A percentile compares a stretch with the other conserved stretches of the same genome.
phyloP scores from a whole-genome alignment of 2,329 filamentous ascomycete species.

The Beauveria caledonica region DNA sequence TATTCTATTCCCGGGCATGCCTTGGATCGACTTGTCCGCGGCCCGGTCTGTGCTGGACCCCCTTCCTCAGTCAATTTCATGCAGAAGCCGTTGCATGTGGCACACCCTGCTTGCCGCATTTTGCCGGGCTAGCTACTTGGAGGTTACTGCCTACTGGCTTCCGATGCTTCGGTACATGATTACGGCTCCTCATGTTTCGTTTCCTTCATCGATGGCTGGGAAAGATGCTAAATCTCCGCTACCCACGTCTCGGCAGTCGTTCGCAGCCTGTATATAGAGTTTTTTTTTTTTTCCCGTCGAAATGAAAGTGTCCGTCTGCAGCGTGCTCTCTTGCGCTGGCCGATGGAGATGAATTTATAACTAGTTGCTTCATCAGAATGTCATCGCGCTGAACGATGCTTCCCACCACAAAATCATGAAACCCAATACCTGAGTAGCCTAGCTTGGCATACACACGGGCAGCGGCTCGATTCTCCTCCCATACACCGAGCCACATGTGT shows the following conservation, averaged over 20 bases:
- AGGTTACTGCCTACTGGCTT: background rate
- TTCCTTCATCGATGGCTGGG: too few species aligned
- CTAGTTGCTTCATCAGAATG: constrained; percentile 31
- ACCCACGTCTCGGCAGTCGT: too few species aligned
- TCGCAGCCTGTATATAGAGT: too few species aligned
- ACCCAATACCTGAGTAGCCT: constrained; percentile 31
- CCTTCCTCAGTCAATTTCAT: background rate
- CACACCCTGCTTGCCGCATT: background rate
- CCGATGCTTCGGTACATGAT: background rate
- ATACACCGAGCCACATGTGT: constrained; percentile 38
- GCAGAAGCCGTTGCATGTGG: background rate
- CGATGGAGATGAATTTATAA: background rate
- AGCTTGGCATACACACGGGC: constrained; percentile 31
- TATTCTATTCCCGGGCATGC: background rate
- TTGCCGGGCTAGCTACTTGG: too few species aligned
- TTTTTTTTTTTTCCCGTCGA: too few species aligned
- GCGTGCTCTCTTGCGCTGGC: background rate
- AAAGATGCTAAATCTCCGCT: too few species aligned
- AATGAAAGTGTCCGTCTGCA: too few species aligned
- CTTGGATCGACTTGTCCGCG: background rate
- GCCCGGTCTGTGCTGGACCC: background rate
- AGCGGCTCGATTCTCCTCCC: constrained; percentile 36
- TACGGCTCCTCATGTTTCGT: too few species aligned
- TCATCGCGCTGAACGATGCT: constrained; percentile 33
- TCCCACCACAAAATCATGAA: constrained; percentile 35